Percentiles rank a stretch among this genome's conserved stretches.
Conservation (phyloP, 179 eudicot species). For the Vitellaria paradoxa region DNA sequence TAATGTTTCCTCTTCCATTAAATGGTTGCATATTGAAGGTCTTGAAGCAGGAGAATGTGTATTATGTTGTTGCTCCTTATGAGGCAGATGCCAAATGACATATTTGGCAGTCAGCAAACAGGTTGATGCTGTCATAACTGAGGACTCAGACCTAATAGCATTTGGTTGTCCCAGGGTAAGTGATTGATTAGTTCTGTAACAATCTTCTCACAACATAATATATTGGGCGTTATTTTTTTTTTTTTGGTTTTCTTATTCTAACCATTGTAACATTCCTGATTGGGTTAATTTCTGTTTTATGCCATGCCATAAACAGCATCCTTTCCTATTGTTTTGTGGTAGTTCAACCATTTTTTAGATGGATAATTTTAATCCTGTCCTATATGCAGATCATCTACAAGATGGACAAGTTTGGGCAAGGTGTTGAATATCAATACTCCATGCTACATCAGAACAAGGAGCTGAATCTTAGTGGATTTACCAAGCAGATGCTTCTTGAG, state of each 20-base stretch:
- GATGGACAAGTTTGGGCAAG: constrained; percentile 98
- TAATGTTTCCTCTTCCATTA: neutral
- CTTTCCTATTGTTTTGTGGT: neutral
- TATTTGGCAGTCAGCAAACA: constrained; percentile 73
- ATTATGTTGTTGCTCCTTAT: constrained; percentile 89
- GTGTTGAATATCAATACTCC: constrained; percentile 69
- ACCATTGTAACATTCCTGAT: neutral
- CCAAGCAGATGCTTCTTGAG: constrained; percentile 84
- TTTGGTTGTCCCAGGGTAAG: constrained; percentile 97
- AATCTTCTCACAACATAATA: neutral
- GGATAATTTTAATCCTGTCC: constrained; percentile 8
- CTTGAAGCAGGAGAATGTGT: constrained; percentile 65
- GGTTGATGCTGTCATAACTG: constrained; percentile 94
- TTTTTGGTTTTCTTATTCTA: neutral
- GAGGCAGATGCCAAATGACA: constrained; percentile 99
- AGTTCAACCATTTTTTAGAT: constrained; percentile 10
- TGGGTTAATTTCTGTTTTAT: neutral
- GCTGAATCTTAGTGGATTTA: constrained; percentile 65
- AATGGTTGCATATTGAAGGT: constrained; percentile 48
- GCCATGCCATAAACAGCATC: neutral
- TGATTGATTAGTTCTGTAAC: constrained; percentile 3
- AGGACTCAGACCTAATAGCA: constrained; percentile 94
- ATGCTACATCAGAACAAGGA: constrained; percentile 75
- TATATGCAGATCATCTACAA: constrained; percentile 81
- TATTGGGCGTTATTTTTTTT: neutral